phyloP scores from a whole-genome alignment of 1,284 basidiomycete species.

The Papiliotrema laurentii region DNA sequence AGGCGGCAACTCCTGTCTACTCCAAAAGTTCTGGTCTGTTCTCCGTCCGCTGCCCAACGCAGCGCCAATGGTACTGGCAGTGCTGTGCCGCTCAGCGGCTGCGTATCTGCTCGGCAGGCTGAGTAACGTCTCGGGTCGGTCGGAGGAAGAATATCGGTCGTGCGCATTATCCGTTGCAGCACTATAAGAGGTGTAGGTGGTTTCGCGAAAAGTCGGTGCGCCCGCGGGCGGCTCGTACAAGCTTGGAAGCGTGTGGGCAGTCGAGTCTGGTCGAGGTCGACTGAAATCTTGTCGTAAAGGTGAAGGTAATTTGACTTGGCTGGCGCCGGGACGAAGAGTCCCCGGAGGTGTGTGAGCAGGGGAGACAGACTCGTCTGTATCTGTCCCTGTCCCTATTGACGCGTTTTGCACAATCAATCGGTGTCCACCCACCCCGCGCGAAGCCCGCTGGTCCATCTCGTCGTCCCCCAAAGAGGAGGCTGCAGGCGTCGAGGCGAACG shows the following conservation, averaged over 20 bases:
- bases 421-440: not conserved
- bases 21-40: slow-evolving; percentile 1
- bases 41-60: slow-evolving; percentile 3
- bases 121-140: not conserved
- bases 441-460: too few relatives aligned
- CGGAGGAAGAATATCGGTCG: too few relatives aligned
- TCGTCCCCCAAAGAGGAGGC: not conserved
- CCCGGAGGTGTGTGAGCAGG: not conserved
- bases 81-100: not conserved
- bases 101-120: slow-evolving; percentile 5
- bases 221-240: slow-evolving; percentile 9
- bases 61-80: slow-evolving; percentile 2
- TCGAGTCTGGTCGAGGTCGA: slow-evolving; percentile 5
- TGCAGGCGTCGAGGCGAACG: too few relatives aligned
- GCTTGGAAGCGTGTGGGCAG: slow-evolving; percentile 4
- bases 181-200: not conserved
- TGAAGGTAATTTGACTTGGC: not conserved
- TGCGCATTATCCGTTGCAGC: not conserved
- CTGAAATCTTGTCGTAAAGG: slow-evolving; percentile 6
- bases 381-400: not conserved
- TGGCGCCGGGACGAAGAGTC: not conserved
- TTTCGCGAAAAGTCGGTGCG: slow-evolving; percentile 1
- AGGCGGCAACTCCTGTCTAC: slow-evolving; percentile 4
- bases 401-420: not conserved
- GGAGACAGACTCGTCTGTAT: not conserved